Evolutionary conservation across 495 filamentous ascomycete species (phyloP).

Genomic region (Aspergillus bertholletiae): DNA sequence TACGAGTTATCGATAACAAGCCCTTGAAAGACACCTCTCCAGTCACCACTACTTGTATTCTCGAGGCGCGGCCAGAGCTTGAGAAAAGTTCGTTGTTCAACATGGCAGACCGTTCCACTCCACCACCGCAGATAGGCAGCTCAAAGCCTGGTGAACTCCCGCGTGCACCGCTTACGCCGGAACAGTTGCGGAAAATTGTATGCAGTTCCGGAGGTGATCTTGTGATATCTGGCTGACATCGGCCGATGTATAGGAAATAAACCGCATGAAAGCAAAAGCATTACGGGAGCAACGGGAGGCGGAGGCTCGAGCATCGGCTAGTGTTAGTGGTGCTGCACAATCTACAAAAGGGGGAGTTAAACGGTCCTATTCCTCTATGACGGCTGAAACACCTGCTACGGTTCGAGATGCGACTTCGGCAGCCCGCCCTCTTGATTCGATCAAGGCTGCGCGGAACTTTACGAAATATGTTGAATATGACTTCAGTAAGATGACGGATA

Average conservation of each 20-base stretch:
- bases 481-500: constrained; percentile 95
- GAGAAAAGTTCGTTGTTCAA: background rate
- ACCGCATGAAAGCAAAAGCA: constrained; percentile 88
- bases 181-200: constrained; percentile 59
- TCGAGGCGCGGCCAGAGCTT: background rate
- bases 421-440: constrained; percentile 48
- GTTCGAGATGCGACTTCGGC: constrained; percentile 60
- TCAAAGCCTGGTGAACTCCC: constrained; percentile 36
- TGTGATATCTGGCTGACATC: constrained; percentile 7
- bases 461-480: constrained; percentile 94
- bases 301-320: constrained; percentile 33
- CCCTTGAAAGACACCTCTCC: background rate
- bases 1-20: background rate
- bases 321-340: constrained; percentile 15
- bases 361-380: constrained; percentile 61
- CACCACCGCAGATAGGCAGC: constrained; percentile 44
- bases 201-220: constrained; percentile 14
- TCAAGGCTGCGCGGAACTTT: constrained; percentile 76
- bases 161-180: constrained; percentile 60
- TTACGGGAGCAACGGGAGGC: constrained; percentile 67
- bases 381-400: constrained; percentile 54
- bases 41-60: background rate
- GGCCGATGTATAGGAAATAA: constrained; percentile 64
- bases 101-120: constrained; percentile 52
- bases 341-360: constrained; percentile 51